Evolutionary conservation across 768 basidiomycete species (phyloP), one percentile per base, ranked within the genome.

Genomic region (Brasilioporus rufonigricans): DNA sequence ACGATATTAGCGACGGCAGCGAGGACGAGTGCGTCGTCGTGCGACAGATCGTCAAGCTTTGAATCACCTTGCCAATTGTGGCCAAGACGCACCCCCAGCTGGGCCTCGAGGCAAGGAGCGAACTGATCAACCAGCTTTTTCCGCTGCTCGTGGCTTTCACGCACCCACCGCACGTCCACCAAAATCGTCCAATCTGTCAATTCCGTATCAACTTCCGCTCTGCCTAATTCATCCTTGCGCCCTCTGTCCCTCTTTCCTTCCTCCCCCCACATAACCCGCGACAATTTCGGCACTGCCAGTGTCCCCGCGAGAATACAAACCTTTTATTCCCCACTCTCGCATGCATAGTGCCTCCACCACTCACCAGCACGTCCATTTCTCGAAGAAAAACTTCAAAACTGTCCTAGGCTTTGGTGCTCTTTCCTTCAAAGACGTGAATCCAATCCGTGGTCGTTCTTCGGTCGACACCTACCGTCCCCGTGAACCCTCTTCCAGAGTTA

Each of bases 311-410:
- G 62, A 67, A 56, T 60, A 66, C 57, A 58, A 38, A 13, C 49
- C 47, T 62, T 49, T 66, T 55, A 48, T 40, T 19, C 31, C 58
- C 56, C 55, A 31, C 53, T 62, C 52, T 74, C 76, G 77, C 55
- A 79, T 78, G 77, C 77, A 72, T 68, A 75, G 71, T 65, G 71
- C 71, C 59, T 70, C 74, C 55, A 58, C 74, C 64, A 57, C 71
- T 66, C 65, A 71, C 56, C 72, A 64, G 13, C 66, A 67, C 61
- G 53, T 64, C 65, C 63, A 67, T 54, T 62, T 71, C 32, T 67
- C 73, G 50, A 78, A 73, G 74, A 76, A 75, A 70, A 76, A 74
- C 64, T 74, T 82, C 67, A 76, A 75, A 64, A 67, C 77, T 27
- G 79, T 79, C 41, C 73, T 82, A 48, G 80, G 79, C 48, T 72